Conservation (phyloP, 805 yeast species). For the Henningerozyma blattae region DNA sequence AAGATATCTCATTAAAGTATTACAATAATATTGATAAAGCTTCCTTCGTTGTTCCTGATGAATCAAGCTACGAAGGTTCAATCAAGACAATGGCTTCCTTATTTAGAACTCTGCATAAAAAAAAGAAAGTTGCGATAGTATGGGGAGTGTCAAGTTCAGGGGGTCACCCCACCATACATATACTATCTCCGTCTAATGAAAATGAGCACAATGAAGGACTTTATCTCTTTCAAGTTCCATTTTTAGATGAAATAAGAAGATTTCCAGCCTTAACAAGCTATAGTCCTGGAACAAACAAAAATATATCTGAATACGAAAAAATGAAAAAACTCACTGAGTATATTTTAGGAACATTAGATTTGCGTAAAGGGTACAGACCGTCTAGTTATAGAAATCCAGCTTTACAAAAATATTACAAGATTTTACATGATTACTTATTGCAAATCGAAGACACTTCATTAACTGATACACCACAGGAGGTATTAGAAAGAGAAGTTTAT, state of each 20-base stretch:
- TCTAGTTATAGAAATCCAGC: conserved; percentile 50
- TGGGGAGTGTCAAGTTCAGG: conserved; percentile 54
- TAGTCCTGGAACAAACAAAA: not conserved
- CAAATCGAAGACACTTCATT: conserved; percentile 31
- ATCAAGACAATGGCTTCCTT: conserved; percentile 54
- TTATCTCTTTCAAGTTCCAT: conserved; percentile 57
- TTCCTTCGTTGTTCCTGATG: conserved; percentile 56
- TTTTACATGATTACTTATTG: conserved; percentile 52
- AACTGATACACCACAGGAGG: conserved; percentile 7
- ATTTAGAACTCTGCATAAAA: conserved; percentile 43
- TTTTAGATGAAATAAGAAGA: conserved; percentile 59
- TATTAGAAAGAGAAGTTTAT: conserved; percentile 5
- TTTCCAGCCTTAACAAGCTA: conserved; percentile 32
- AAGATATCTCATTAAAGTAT: conserved; percentile 31
- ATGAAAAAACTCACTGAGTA: conserved; percentile 14
- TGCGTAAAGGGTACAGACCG: conserved; percentile 43
- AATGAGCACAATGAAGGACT: conserved; percentile 48
- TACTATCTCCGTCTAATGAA: conserved; percentile 42
- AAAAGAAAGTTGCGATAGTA: conserved; percentile 48
- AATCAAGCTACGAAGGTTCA: conserved; percentile 48
- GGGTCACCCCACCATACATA: conserved; percentile 44
- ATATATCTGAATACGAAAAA: conserved; percentile 12
- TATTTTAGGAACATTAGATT: conserved; percentile 29
- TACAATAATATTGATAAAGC: conserved; percentile 44
- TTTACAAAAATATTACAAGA: conserved; percentile 52